Evolutionary conservation across 2,329 filamentous ascomycete genomes (phyloP).

Genomic region (Ophiostoma tasmaniense): DNA sequence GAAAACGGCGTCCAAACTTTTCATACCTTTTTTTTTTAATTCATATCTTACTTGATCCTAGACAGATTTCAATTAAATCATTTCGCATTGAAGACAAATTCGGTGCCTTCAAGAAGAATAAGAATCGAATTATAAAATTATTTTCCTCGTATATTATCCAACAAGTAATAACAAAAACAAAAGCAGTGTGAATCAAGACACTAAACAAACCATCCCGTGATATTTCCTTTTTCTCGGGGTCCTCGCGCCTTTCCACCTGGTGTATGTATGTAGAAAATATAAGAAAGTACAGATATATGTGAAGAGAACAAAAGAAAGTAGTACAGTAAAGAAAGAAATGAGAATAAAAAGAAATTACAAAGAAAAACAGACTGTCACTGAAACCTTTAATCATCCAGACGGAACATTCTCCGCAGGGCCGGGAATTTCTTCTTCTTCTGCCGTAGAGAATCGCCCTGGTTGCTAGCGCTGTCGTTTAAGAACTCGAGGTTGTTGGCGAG

Average conservation of each 20-base stretch:
- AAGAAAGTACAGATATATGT: neutral
- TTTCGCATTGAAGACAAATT: neutral
- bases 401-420: slow-evolving; percentile 56
- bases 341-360: neutral
- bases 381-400: slow-evolving; percentile 33
- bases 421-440: slow-evolving; percentile 59
- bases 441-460: neutral
- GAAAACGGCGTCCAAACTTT: neutral
- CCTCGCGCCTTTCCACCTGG: neutral
- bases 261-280: neutral
- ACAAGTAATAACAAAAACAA: neutral
- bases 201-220: neutral
- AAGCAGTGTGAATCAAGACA: neutral
- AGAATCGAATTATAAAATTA: neutral
- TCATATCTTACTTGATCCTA: neutral
- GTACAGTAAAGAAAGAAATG: neutral
- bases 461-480: neutral
- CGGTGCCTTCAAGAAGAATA: neutral
- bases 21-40: too few species aligned
- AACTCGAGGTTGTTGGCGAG: slow-evolving; percentile 15
- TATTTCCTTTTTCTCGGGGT: neutral
- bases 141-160: neutral
- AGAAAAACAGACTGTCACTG: neutral
- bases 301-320: neutral
- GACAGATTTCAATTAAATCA: neutral